phyloP scores from a whole-genome alignment of 163 green algal species.

The Picocystis sp. region DNA sequence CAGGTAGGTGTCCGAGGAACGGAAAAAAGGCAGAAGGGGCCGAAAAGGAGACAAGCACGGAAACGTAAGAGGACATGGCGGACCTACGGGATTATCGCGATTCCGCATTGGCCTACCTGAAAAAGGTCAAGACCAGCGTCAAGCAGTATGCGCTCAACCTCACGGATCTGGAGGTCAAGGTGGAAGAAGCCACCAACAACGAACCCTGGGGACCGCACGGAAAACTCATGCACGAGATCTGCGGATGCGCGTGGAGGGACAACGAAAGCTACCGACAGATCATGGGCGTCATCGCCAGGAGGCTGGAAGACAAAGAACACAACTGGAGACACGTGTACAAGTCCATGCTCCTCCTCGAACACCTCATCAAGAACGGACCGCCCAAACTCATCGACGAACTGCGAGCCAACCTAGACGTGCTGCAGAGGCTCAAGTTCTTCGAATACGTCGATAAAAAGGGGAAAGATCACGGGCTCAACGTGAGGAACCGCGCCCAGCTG shows the following conservation, averaged over 20 bases:
- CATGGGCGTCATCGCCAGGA: slow-evolving; percentile 40
- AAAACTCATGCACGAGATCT: slow-evolving; percentile 35
- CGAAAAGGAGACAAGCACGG: too few species aligned
- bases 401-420: slow-evolving; percentile 25
- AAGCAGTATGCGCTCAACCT: slow-evolving; percentile 52
- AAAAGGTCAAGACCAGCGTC: slow-evolving; percentile 33
- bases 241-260: slow-evolving; percentile 26
- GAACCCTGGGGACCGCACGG: slow-evolving; percentile 55
- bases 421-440: slow-evolving; percentile 58
- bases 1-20: too few species aligned
- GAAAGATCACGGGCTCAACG: slow-evolving; percentile 66
- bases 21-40: too few species aligned
- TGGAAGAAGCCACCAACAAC: slow-evolving; percentile 55
- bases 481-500: slow-evolving; percentile 64
- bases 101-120: slow-evolving; percentile 7
- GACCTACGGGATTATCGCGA: too few species aligned
- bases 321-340: slow-evolving; percentile 90
- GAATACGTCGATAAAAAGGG: slow-evolving; percentile 63
- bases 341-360: slow-evolving; percentile 75
- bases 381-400: slow-evolving; percentile 36
- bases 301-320: slow-evolving; percentile 43
- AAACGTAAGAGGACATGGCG: too few species aligned
- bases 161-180: slow-evolving; percentile 45
- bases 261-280: slow-evolving; percentile 48
- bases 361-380: slow-evolving; percentile 71